Conservation (phyloP, 2,329 filamentous ascomycete species). For the Paecilomyces sp. region DNA sequence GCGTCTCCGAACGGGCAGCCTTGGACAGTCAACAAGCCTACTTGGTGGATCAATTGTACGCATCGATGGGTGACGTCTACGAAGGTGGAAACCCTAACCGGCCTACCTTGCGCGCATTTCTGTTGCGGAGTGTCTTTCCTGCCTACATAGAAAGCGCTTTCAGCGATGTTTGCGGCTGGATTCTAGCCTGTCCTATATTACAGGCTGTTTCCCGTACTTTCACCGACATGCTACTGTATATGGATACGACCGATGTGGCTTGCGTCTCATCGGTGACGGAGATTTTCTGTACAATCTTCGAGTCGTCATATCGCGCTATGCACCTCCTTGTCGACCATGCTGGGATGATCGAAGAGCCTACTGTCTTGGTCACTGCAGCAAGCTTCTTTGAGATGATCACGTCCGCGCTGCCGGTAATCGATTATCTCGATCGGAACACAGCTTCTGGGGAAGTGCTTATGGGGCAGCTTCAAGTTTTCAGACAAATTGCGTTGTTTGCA, state of each 20-base stretch:
- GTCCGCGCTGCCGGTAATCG: slow-evolving; percentile 34
- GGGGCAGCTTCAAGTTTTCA: slow-evolving; percentile 31
- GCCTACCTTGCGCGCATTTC: slow-evolving; percentile 43
- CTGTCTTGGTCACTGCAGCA: slow-evolving; percentile 30
- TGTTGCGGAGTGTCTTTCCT: slow-evolving; percentile 50
- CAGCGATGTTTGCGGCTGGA: slow-evolving; percentile 40
- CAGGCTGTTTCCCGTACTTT: slow-evolving; percentile 39
- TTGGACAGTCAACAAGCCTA: slow-evolving; percentile 52
- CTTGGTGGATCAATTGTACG: slow-evolving; percentile 47
- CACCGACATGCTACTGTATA: slow-evolving; percentile 36
- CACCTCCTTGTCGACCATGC: slow-evolving; percentile 27
- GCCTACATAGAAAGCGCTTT: slow-evolving; percentile 48
- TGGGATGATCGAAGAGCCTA: slow-evolving; percentile 28
- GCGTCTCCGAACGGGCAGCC: slow-evolving; percentile 52
- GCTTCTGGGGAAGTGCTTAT: slow-evolving; percentile 16
- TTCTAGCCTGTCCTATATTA: slow-evolving; percentile 47
- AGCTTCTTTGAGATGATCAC: slow-evolving; percentile 36
- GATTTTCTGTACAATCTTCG: slow-evolving; percentile 32
- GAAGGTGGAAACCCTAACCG: slow-evolving; percentile 34
- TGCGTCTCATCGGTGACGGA: slow-evolving; percentile 30
- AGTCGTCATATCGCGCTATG: slow-evolving; percentile 29
- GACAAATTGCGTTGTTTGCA: slow-evolving; percentile 30
- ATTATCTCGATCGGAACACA: slow-evolving; percentile 40
- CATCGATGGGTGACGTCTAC: slow-evolving; percentile 40
- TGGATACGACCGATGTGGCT: slow-evolving; percentile 34